Percentiles rank a stretch among this genome's conserved stretches.
Conservation (phyloP, 495 filamentous ascomycete genomes). For the Melanomma pulvis-pyrius region DNA sequence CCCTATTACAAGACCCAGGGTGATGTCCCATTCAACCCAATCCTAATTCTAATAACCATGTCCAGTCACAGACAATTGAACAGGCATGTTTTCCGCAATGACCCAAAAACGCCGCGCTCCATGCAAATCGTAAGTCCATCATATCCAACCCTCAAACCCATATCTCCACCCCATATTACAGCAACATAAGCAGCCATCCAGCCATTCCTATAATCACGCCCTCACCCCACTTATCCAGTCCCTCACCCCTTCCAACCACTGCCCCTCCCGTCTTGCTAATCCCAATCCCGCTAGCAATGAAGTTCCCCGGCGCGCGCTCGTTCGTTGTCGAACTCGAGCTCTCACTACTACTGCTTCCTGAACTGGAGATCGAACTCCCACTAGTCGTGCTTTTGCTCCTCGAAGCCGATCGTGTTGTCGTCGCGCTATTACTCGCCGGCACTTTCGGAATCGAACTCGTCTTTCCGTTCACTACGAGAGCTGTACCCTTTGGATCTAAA, state of each 20-base stretch:
- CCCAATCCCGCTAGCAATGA: conserved; percentile 32
- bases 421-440: conserved; percentile 27
- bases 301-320: conserved; percentile 12
- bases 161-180: conserved; percentile 10
- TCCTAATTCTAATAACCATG: too few relatives aligned
- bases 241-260: neutral
- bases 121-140: conserved; percentile 22
- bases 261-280: conserved; percentile 11
- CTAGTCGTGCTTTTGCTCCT: conserved; percentile 18
- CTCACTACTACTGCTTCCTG: neutral
- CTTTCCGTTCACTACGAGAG: conserved; percentile 42
- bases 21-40: too few relatives aligned
- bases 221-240: conserved; percentile 28
- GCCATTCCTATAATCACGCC: conserved; percentile 26
- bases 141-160: neutral
- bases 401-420: conserved; percentile 11
- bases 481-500: conserved; percentile 35
- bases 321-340: conserved; percentile 10
- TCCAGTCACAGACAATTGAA: too few relatives aligned
- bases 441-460: conserved; percentile 24
- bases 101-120: conserved; percentile 22
- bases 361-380: conserved; percentile 6
- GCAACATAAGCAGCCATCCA: conserved; percentile 27
- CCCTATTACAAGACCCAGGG: too few relatives aligned
- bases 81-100: neutral